Percentiles rank a stretch among this genome's conserved stretches.
Evolutionary conservation across 2,329 filamentous ascomycete genomes (phyloP).

Genomic region (Hymenoscyphus infarciens): DNA sequence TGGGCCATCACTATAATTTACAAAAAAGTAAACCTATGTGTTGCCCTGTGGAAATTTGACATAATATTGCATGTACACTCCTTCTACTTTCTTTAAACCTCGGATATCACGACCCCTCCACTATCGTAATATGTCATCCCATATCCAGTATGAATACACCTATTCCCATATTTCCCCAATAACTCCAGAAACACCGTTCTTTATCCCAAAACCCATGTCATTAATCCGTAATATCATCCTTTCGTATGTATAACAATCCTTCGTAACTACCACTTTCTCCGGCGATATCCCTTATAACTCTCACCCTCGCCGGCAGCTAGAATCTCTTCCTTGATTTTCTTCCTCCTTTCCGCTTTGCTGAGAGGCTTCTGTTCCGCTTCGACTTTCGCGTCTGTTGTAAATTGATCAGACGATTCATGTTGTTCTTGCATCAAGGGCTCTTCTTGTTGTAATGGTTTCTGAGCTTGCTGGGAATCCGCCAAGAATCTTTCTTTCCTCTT

Average conservation of each 20-base stretch:
- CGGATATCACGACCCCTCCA: not conserved
- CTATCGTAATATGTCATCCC: not conserved
- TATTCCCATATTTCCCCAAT: not conserved
- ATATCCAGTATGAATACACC: not conserved
- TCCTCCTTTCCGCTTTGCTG: conserved; percentile 42
- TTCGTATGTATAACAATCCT: not conserved
- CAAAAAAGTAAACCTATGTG: not conserved
- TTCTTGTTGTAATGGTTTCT: conserved; percentile 40
- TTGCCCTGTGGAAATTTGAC: not conserved
- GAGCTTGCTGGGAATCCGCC: not conserved
- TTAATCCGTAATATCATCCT: not conserved
- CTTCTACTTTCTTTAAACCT: not conserved
- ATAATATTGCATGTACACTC: not conserved
- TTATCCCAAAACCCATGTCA: not conserved
- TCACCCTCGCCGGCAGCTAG: conserved; percentile 39
- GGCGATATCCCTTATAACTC: conserved; percentile 46
- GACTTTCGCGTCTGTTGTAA: not conserved
- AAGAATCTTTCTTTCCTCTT: conserved; percentile 18
- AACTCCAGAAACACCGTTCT: not conserved
- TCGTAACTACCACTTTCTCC: conserved; percentile 39
- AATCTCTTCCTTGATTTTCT: conserved; percentile 57
- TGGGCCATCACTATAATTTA: not conserved
- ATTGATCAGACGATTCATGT: not conserved
- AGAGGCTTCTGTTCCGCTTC: conserved; percentile 21
- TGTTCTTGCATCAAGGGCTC: conserved; percentile 35